Percentiles rank a stretch among this genome's conserved stretches.
Evolutionary conservation across 2,329 filamentous ascomycete genomes (phyloP).

Genomic region (Colletotrichum chrysophilum): DNA sequence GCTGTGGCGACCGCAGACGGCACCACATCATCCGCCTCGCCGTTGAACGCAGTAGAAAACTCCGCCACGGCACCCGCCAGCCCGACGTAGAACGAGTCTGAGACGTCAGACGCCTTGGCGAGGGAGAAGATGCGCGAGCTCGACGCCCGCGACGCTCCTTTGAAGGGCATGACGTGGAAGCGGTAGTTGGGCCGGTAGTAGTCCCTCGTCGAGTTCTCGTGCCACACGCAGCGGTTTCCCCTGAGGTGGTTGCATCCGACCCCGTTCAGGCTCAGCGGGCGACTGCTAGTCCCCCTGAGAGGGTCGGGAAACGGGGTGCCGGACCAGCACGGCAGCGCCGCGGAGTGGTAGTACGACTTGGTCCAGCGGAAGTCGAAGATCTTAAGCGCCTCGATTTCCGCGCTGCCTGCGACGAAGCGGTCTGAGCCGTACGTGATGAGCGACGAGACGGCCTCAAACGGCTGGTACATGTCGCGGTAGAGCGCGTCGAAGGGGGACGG

Average conservation of each 20-base stretch:
- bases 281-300: slow-evolving; percentile 26
- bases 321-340: slow-evolving; percentile 49
- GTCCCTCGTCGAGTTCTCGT: slow-evolving; percentile 44
- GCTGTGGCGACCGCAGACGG: not conserved
- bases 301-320: slow-evolving; percentile 40
- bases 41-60: slow-evolving; percentile 26
- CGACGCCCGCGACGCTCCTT: slow-evolving; percentile 22
- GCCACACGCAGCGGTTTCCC: slow-evolving; percentile 50
- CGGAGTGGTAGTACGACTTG: slow-evolving; percentile 54
- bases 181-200: slow-evolving; percentile 56
- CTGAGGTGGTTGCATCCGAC: slow-evolving; percentile 37
- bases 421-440: slow-evolving; percentile 56
- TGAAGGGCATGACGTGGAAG: slow-evolving; percentile 42
- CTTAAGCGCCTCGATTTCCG: slow-evolving; percentile 46
- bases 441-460: slow-evolving; percentile 48
- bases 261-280: slow-evolving; percentile 19
- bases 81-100: slow-evolving; percentile 55
- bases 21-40: not conserved
- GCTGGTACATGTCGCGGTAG: slow-evolving; percentile 59
- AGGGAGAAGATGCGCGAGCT: slow-evolving; percentile 48
- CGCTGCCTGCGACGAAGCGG: slow-evolving; percentile 56
- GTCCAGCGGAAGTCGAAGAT: slow-evolving; percentile 61
- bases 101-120: slow-evolving; percentile 50
- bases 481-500: slow-evolving; percentile 50
- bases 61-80: slow-evolving; percentile 53